phyloP scores from a whole-genome alignment of 2,329 filamentous ascomycete species.

The Fusarium sp. region DNA sequence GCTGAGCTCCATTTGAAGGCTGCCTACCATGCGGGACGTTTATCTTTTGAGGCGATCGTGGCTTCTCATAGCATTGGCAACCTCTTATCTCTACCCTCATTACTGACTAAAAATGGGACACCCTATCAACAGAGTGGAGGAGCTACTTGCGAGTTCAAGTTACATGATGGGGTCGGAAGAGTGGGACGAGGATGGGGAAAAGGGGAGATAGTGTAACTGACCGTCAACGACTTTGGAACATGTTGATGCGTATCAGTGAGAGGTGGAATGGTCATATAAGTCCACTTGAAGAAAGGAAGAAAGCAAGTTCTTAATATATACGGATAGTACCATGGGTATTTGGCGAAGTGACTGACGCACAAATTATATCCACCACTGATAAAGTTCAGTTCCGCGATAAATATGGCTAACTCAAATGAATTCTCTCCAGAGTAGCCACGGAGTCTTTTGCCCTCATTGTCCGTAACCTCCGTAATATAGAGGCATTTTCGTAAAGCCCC shows the following conservation, averaged over 20 bases:
- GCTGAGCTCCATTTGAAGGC: background rate
- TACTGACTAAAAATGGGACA: no score
- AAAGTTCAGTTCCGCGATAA: background rate
- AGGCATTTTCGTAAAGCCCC: accelerated
- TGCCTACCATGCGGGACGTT: background rate
- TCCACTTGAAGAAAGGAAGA: background rate
- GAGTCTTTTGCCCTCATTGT: no score
- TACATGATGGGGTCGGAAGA: background rate
- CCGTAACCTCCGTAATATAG: no score
- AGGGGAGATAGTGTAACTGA: background rate
- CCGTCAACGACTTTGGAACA: background rate
- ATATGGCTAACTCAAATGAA: accelerated
- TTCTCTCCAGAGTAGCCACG: background rate
- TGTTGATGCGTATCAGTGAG: no score
- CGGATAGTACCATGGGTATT: background rate
- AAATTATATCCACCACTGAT: background rate
- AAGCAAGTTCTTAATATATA: background rate
- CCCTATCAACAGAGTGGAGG: no score
- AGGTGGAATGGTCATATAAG: background rate
- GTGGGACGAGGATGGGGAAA: background rate
- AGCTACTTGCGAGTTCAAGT: background rate
- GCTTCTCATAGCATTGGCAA: no score
- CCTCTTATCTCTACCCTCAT: background rate
- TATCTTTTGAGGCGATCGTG: no score
- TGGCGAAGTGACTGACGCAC: background rate